A percentile compares a stretch with the other conserved stretches of the same genome.
phyloP scores from a whole-genome alignment of 257 asterid genomes.

The Lavandula angustifolia region DNA sequence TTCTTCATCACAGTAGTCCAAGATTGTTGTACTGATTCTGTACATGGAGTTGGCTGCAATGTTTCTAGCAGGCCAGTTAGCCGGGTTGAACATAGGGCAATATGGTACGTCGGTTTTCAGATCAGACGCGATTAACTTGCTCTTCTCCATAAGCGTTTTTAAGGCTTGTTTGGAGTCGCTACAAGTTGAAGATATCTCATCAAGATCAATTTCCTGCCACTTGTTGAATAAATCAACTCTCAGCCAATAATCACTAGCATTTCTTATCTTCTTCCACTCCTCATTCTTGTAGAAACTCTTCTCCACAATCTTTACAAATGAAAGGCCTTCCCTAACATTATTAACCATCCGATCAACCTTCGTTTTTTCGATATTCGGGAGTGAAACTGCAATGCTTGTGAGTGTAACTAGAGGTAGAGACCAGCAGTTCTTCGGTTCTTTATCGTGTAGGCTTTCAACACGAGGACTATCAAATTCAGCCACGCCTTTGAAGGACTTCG shows the following conservation, averaged over 20 bases:
- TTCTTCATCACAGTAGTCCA: slow-evolving; percentile 22
- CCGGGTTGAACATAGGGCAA: slow-evolving; percentile 40
- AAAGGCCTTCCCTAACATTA: slow-evolving; percentile 37
- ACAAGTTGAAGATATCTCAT: slow-evolving; percentile 14
- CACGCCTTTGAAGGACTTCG: slow-evolving; percentile 41
- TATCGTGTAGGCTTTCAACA: slow-evolving; percentile 37
- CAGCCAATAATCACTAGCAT: slow-evolving; percentile 44
- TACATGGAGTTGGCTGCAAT: slow-evolving; percentile 53
- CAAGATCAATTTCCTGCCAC: slow-evolving; percentile 42
- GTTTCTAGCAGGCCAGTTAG: slow-evolving; percentile 36
- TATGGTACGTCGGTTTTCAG: slow-evolving; percentile 29
- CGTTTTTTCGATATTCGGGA: slow-evolving; percentile 31
- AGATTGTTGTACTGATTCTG: slow-evolving; percentile 36
- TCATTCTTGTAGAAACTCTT: slow-evolving; percentile 13
- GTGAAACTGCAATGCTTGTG: slow-evolving; percentile 43
- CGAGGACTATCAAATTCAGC: slow-evolving; percentile 32
- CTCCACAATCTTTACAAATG: slow-evolving; percentile 32
- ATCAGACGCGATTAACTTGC: slow-evolving; percentile 29
- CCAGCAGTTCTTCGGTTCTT: slow-evolving; percentile 44
- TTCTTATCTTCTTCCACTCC: slow-evolving; percentile 26
- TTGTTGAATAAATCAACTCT: slow-evolving; percentile 38
- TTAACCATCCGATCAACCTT: slow-evolving; percentile 15
- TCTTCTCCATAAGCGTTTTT: slow-evolving; percentile 21
- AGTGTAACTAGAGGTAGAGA: slow-evolving; percentile 42
- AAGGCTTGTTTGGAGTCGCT: slow-evolving; percentile 22